Percentiles rank a stretch among this genome's conserved stretches.
Conservation (phyloP, 305 asterid genomes). For the Galium porrigens region DNA sequence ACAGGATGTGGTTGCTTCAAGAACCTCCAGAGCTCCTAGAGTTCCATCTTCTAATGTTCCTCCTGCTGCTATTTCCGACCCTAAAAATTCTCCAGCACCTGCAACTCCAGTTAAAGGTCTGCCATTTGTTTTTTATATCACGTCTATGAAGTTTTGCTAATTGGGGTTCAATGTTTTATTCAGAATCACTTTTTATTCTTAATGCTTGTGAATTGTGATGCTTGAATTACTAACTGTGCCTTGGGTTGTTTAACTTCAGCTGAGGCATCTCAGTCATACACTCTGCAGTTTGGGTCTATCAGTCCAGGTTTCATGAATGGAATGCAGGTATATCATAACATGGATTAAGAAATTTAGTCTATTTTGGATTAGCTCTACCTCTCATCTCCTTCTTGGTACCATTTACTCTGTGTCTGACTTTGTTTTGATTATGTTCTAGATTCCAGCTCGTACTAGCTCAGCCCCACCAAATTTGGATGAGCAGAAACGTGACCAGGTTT, state of each 20-base stretch:
- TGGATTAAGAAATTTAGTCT: not conserved
- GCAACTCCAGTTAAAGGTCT: slow-evolving; percentile 56
- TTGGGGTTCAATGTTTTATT: not conserved
- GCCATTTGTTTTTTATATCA: slow-evolving; percentile 5
- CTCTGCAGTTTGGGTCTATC: slow-evolving; percentile 83
- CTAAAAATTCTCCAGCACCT: slow-evolving; percentile 22
- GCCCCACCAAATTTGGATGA: slow-evolving; percentile 95
- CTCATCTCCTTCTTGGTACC: not conserved
- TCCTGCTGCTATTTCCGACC: slow-evolving; percentile 29
- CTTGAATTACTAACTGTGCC: slow-evolving; percentile 13
- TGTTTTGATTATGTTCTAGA: slow-evolving; percentile 25
- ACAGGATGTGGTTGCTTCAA: slow-evolving; percentile 31
- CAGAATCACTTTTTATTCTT: not conserved
- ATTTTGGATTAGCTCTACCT: not conserved
- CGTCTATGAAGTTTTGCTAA: not conserved
- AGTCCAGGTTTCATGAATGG: slow-evolving; percentile 64
- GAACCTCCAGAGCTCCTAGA: slow-evolving; percentile 34
- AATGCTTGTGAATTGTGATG: slow-evolving; percentile 13
- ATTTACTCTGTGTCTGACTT: slow-evolving; percentile 5
- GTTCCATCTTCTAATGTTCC: slow-evolving; percentile 38
- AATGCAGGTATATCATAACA: slow-evolving; percentile 15
- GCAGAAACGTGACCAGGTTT: slow-evolving; percentile 72
- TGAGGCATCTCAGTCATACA: slow-evolving; percentile 47
- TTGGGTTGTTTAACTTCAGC: slow-evolving; percentile 32
- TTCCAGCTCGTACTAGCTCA: slow-evolving; percentile 85